These are phyloP conservation scores for Suillus subalutaceus DNA, from an alignment of 768 basidiomycete genomes.

Conservation along the genomic window DNA sequence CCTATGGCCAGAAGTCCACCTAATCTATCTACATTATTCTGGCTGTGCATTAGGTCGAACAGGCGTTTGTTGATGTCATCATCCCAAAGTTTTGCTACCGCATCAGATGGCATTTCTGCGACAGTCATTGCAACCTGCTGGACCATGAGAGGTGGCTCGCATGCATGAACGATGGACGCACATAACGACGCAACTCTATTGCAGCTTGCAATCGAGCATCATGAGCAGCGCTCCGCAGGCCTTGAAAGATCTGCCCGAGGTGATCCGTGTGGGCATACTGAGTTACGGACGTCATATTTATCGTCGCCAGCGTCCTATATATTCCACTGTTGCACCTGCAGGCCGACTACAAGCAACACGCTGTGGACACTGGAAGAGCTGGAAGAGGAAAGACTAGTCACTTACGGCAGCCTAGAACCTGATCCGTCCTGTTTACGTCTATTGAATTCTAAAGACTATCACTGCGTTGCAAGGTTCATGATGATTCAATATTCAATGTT, in stretches of 20 bases:
- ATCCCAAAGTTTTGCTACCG: conserved; percentile 82
- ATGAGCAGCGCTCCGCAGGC: conserved; percentile 62
- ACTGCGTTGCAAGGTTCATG: no score
- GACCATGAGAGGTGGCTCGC: conserved; percentile 16
- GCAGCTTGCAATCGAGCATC: conserved; percentile 73
- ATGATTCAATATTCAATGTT: neutral
- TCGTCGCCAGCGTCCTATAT: conserved; percentile 16
- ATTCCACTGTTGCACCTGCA: conserved; percentile 8
- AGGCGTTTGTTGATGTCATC: conserved; percentile 79
- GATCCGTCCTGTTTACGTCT: conserved; percentile 31
- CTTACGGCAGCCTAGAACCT: neutral
- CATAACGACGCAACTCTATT: conserved; percentile 73
- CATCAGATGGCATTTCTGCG: conserved; percentile 81
- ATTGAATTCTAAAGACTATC: conserved; percentile 32
- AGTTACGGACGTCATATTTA: conserved; percentile 63
- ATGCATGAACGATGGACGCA: conserved; percentile 37
- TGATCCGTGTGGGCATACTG: conserved; percentile 62
- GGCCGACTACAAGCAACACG: neutral
- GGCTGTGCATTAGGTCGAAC: conserved; percentile 84
- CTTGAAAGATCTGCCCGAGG: conserved; percentile 67
- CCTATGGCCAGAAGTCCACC: conserved; percentile 90
- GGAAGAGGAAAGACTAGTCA: conserved; percentile 4
- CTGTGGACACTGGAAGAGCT: neutral
- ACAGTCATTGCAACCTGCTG: conserved; percentile 70
- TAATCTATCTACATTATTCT: conserved; percentile 75